Base-by-base conservation (phyloP, 306 rosid genomes). In the Vigna radiata region DNA sequence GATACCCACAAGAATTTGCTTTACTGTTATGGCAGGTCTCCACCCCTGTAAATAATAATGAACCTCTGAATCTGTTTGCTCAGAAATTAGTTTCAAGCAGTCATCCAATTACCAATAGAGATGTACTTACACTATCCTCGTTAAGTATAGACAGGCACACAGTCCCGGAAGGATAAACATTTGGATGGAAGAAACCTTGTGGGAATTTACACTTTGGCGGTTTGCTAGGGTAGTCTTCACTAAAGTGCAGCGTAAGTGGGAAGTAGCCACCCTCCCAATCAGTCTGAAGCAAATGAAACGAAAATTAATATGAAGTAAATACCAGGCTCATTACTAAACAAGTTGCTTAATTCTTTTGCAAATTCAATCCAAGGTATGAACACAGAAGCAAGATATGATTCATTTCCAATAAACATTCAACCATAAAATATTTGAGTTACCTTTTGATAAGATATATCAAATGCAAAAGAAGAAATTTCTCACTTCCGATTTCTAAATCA, bases 1-100 rank as follows among this genome's bases (percentile, higher is more conserved):
- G 75, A 95, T 92, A 25, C 99, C 99, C 66, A 95, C 91, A 63
- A 95, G 97, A 82, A 95, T 95, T 83, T 95, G 99, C 85, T 89
- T 92, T 55, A 95, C 99, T 11, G 99, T 95, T 83, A 92, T 95
- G 59, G 97, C 97, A n/a, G 99, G 99, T 85, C 97, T 92, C 99
- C 97, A 95, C 52, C 97, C 99, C 97, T 95, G 78, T 77, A 84
- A 52, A 76, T 39, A 68, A 39, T 46, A 73, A 62, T 16, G 19
- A 75, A 52, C 72, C 79, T 33, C 37, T 68, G 15, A 27, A 56
- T 68, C 55, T 56, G 46, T 69, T 37, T 37, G 53, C 43, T 36
- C 29, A 17, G 52, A 58, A 33, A 47, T 23, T 36, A 68, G 49
- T 70, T 76, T 75, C 72, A 84, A 71, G 36, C 36, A 75, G 21